Evolutionary conservation across 2,329 filamentous ascomycete genomes (phyloP).

Genomic region (Apiospora saccharicola): DNA sequence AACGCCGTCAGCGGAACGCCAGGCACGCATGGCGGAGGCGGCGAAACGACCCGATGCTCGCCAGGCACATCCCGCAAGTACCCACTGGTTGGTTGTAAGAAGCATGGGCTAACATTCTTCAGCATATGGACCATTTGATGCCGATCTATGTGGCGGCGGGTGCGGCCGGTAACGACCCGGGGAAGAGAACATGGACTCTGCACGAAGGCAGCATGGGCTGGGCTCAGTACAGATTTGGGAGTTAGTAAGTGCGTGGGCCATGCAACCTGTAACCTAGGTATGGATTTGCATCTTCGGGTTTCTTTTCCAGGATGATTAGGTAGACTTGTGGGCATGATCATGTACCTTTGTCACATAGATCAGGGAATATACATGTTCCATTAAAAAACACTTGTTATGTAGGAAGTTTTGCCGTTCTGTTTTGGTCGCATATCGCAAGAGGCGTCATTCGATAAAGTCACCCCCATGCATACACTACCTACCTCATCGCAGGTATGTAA

Average conservation of each 20-base stretch:
- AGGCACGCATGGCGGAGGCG: conserved; percentile 49
- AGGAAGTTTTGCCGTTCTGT: not conserved
- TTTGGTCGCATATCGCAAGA: not conserved
- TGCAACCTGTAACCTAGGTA: not conserved
- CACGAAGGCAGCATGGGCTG: conserved; percentile 55
- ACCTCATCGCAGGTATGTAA: no score
- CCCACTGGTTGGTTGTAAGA: not conserved
- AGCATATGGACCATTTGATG: conserved; percentile 58
- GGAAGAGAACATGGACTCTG: conserved; percentile 53
- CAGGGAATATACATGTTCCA: no score
- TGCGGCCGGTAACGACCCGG: conserved; percentile 51
- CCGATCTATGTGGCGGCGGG: conserved; percentile 56
- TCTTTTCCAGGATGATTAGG: not conserved
- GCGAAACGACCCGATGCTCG: conserved; percentile 52
- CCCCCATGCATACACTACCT: not conserved
- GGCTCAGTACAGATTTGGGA: conserved; percentile 56
- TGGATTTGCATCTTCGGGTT: not conserved
- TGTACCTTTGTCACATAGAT: not conserved
- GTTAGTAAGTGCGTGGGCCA: not conserved
- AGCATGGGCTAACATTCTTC: conserved; percentile 23
- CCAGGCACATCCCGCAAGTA: conserved; percentile 52
- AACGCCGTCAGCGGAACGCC: conserved; percentile 45
- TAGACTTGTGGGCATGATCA: not conserved
- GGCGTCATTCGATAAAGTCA: not conserved
- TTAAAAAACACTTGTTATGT: not conserved